Evolutionary conservation across 495 filamentous ascomycete species (phyloP), one percentile per base, ranked within the genome.

Genomic region (Emericellopsis terricola): DNA sequence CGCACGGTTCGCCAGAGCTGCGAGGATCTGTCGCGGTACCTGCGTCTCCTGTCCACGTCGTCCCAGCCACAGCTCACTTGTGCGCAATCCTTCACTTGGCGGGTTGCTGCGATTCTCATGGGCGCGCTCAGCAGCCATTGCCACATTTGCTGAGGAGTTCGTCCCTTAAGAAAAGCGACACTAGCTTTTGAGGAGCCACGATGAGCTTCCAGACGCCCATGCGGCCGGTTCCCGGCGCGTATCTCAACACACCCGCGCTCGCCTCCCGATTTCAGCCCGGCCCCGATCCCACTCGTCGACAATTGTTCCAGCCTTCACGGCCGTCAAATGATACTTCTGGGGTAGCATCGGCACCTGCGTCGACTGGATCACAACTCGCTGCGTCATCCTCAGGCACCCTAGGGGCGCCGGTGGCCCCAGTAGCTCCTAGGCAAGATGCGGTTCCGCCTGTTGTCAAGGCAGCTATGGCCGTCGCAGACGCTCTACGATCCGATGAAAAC

Each of bases 401-500:
- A 26, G 23, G 23, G 23, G 23, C 23, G 23, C 23, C 23, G 11
- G 15, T 14, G 13, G 19, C 33, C 14, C 4, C 33, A 2, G 19
- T 13, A 14, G 31, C 31, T 24, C 30, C 13, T n/a, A 30, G 33
- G 15, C 13, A 18, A 14, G 36, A 38, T 15, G 32, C 15, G 16
- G 30, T 48, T 17, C 67, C 68, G 35, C 76, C 81, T 1, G 63
- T 91, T 38, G 71, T 79, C 36, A 80, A 84, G 45, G 89, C 81
- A 6, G 78, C 84, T 28, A 61, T 63, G 23, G 85, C 77, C n/a
- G 72, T 99, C 46, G 89, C 87, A 57, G 69, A 78, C 42, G 72
- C 73, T 10, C 55, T 96, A 16, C 52, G 59, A 20, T 62, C 65
- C 34, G 91, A 96, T 48, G 64, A 72, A 44, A 73, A 74, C 45